These are phyloP conservation scores for Hibiscus trionum DNA, from an alignment of 345 rosid species.

Conservation along the genomic window DNA sequence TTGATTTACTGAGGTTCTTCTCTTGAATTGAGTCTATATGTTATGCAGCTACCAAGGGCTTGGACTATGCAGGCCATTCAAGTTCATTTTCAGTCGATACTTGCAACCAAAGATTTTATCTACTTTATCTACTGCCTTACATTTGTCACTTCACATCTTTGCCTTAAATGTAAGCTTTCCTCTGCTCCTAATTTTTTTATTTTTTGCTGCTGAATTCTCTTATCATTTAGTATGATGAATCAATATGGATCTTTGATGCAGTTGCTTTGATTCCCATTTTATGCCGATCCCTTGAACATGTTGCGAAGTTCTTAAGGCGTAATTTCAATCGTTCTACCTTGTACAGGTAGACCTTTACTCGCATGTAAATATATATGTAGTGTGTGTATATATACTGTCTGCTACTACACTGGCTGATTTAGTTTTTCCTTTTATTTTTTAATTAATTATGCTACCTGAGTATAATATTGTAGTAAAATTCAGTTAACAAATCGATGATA, in stretches of 20 bases:
- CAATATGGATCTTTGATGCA: constrained; percentile 26
- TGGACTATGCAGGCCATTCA: constrained; percentile 90
- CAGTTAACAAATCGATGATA: neutral
- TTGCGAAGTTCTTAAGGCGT: constrained; percentile 80
- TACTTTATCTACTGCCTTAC: constrained; percentile 83
- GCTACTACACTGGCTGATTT: neutral
- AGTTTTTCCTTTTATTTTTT: neutral
- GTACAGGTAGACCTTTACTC: constrained; percentile 48
- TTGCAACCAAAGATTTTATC: constrained; percentile 86
- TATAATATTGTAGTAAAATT: neutral
- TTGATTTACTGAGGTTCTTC: constrained; percentile 3
- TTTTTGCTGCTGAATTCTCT: neutral
- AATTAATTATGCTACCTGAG: neutral
- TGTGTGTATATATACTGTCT: neutral
- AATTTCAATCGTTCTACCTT: constrained; percentile 61
- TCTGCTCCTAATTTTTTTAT: neutral
- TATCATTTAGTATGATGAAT: constrained; percentile 2
- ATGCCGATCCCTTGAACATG: constrained; percentile 69
- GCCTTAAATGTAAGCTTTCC: constrained; percentile 68
- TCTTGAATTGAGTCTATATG: constrained; percentile 9
- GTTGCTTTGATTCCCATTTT: constrained; percentile 89
- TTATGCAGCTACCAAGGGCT: constrained; percentile 72
- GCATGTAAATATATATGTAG: neutral
- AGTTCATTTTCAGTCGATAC: constrained; percentile 68
- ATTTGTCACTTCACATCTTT: constrained; percentile 78